phyloP scores from a whole-genome alignment of 1,284 basidiomycete species.

The Irpex sp. region DNA sequence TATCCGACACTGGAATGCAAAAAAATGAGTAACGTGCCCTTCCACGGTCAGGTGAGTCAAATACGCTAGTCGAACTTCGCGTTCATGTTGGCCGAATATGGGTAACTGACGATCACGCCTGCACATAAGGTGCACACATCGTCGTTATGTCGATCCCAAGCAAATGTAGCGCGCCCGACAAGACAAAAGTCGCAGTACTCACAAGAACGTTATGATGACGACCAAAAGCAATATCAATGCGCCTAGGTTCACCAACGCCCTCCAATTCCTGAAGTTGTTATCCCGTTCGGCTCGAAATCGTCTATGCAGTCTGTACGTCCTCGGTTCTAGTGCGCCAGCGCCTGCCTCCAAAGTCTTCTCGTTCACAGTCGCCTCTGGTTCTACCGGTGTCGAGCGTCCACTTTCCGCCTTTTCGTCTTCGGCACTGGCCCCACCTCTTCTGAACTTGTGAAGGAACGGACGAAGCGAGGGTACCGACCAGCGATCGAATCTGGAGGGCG shows the following conservation, averaged over 20 bases:
- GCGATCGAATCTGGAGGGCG: neutral
- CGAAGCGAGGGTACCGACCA: neutral
- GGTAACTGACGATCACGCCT: neutral
- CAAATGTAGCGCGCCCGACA: neutral
- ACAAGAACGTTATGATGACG: constrained; percentile 35
- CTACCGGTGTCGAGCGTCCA: neutral
- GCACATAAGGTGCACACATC: neutral
- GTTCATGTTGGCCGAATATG: neutral
- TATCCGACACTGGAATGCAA: constrained; percentile 37
- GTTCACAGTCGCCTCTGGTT: neutral
- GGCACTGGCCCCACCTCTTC: neutral
- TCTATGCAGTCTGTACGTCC: constrained; percentile 9
- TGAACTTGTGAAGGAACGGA: neutral
- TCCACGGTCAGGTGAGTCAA: neutral
- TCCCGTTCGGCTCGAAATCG: constrained; percentile 19
- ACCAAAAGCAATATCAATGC: constrained; percentile 27
- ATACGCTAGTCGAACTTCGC: neutral
- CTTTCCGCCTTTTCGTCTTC: neutral
- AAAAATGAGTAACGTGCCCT: neutral
- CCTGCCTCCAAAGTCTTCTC: neutral
- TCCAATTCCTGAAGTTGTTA: constrained; percentile 25
- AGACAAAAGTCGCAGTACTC: constrained; percentile 15
- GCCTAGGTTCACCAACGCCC: constrained; percentile 31
- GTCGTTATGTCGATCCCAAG: neutral
- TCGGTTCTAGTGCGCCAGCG: neutral